These are phyloP conservation scores for Aspergillus piperis DNA, from an alignment of 2,329 filamentous ascomycete genomes.

Conservation along the genomic window DNA sequence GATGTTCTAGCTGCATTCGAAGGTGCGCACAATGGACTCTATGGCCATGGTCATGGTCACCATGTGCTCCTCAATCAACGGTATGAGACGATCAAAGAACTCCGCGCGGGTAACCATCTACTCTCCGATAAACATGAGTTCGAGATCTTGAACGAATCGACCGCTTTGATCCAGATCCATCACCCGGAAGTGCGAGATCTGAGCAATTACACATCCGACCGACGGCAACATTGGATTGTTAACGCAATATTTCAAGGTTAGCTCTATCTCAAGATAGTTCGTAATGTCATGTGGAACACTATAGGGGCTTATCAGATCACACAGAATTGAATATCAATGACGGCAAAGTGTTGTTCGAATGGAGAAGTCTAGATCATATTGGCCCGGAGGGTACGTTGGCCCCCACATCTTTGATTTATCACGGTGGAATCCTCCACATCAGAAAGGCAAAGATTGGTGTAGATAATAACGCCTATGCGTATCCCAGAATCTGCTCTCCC, in stretches of 20 bases:
- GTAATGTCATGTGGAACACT: too few relatives aligned
- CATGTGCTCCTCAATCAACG: constrained; percentile 53
- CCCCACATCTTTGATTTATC: background rate
- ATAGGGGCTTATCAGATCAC: too few relatives aligned
- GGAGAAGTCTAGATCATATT: constrained; percentile 8
- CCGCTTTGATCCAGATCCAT: background rate
- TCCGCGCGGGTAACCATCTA: constrained; percentile 39
- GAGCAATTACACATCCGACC: background rate
- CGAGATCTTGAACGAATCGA: background rate
- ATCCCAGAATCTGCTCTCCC: constrained; percentile 22
- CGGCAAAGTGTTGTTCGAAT: constrained; percentile 10
- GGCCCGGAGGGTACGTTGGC: constrained; percentile 4
- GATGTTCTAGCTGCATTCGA: constrained; percentile 56
- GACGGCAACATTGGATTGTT: background rate
- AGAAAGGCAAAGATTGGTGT: too few relatives aligned
- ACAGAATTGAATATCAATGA: constrained; percentile 3
- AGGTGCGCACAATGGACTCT: constrained; percentile 49
- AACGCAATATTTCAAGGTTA: constrained; percentile 2
- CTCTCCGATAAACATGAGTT: constrained; percentile 1
- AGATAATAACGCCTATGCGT: background rate
- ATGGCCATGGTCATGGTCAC: constrained; percentile 55
- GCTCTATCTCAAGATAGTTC: background rate
- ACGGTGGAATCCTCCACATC: too few relatives aligned
- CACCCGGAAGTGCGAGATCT: background rate
- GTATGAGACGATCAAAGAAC: constrained; percentile 54